Base-by-base conservation (phyloP, 345 rosid species). In the Pistacia vera region DNA sequence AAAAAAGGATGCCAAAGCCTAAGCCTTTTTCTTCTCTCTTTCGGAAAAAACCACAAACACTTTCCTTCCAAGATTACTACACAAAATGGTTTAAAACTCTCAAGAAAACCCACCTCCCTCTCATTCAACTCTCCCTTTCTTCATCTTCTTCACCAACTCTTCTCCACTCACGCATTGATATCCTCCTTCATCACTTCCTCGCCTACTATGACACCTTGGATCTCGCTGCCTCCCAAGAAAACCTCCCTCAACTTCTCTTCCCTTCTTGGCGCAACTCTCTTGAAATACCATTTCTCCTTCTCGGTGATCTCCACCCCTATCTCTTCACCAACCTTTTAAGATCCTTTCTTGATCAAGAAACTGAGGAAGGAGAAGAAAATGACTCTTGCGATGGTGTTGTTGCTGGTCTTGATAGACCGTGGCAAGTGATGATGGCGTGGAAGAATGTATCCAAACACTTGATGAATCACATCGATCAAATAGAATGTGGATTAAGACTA, bases 281-380 rank as follows among this genome's bases (percentile, higher is more conserved):
- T 52, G 97, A 91, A 72, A 82, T 75, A 3, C 94, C 98, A 44
- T 93, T 93, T 79, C 91, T 93, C 66, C 93, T 91, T 79, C 90
- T 95, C 71, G 97, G 97, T 35, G 97, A 95, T 52, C 88, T 95
- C 59, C 98, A 95, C 79, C 97, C 98, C 36, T 91, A 91, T 8
- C 82, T 88, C 71, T 87, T 93, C 86, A 93, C 95, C 41, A 90
- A 89, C 70, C 93, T 95, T 69, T 78, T 95, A 70, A 87, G 97
- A 0, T 91, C 94, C 0, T 87, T 89, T 74, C 81, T 95, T 68
- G 85, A 83, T 2, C 75, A 85, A 41, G 79, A 76, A 14, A 66
- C 74, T 0, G 76, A 46, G 1, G 77, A 52, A 28, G 76, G 36
- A 2, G 77, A 58, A 38, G 25, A 4, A 5, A 62, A 8, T 2